A percentile compares a stretch with the other conserved stretches of the same genome.
These are phyloP conservation scores for Puccinia triticina DNA, from an alignment of 1,284 basidiomycete genomes.

Conservation along the genomic window DNA sequence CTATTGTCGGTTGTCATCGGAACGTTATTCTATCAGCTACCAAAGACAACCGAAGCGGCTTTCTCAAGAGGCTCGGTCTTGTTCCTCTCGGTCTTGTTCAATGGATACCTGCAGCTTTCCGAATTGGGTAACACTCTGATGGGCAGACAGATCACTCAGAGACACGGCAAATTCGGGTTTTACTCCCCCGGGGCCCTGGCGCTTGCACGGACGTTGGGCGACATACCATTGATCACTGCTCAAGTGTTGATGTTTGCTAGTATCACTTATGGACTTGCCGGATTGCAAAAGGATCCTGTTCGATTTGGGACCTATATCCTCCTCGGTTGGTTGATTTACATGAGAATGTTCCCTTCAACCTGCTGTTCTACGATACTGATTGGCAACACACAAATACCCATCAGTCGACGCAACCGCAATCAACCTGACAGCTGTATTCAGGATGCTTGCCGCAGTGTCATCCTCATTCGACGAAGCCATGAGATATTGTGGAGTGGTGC, in stretches of 20 bases:
- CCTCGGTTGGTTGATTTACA: constrained; percentile 15
- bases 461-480: constrained; percentile 58
- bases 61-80: constrained; percentile 56
- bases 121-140: constrained; percentile 56
- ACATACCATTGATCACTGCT: constrained; percentile 56
- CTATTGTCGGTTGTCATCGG: constrained; percentile 55
- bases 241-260: constrained; percentile 57
- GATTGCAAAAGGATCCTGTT: constrained; percentile 53
- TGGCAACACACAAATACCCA: constrained; percentile 52
- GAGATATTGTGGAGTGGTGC: constrained; percentile 56
- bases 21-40: constrained; percentile 56
- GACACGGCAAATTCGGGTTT: constrained; percentile 57
- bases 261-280: constrained; percentile 57
- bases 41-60: constrained; percentile 53
- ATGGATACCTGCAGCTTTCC: constrained; percentile 56
- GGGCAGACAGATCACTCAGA: constrained; percentile 55
- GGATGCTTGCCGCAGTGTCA: constrained; percentile 56
- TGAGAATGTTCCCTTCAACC: constrained; percentile 44
- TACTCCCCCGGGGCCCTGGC: constrained; percentile 56
- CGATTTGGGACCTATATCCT: constrained; percentile 43
- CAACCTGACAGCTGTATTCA: constrained; percentile 57
- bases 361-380: constrained; percentile 53
- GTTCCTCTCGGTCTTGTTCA: constrained; percentile 56
- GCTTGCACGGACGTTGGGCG: constrained; percentile 55
- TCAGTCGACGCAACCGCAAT: constrained; percentile 54